Base-by-base conservation (phyloP, 371 early-diverging fungal species). In the Rhizopus sp. region DNA sequence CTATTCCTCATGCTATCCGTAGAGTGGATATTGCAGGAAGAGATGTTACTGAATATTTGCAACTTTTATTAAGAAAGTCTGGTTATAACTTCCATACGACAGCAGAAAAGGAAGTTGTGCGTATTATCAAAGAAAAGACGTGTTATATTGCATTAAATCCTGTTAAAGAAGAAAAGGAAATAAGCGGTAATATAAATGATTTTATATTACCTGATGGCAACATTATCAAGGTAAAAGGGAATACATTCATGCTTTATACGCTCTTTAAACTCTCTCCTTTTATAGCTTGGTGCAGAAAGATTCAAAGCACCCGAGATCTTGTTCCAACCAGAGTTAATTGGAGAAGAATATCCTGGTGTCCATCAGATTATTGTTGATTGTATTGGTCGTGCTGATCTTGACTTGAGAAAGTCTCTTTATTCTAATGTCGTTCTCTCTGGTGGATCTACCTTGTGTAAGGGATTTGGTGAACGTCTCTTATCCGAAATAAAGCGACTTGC, bases 111-210 rank as follows among this genome's bases (percentile, higher is more conserved):
- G 97, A 98, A 69, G 87, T 96, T 46, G 95, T 95, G 8, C 86
- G 97, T 52, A 84, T 90, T 46, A 91, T 97, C 63, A 98, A 98
- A 77, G 98, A 98, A 74, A 94, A 93, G 76, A 84, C 90, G 37
- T 95, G 95, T 71, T 96, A 96, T 64, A 84, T 98, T 53, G 89
- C 96, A n/a, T 66, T 86, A 40, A 92, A 92, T 72, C 94, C 94
- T 17, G 73, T 73, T 50, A 89, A 93, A 69, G 97, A 96, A 70
- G 93, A 93, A 69, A 93, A 93, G 75, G 94, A 93, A 55, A 77
- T 80, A 17, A 80, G 75, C 35, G 81, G 77, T 10, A 84, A 84
- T 70, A 64, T 78, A 35, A 92, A 94, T 50, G 90, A 93, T 59
- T 95, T 90, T 66, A 69, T 82, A 49, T 81, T 98, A 50, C 98